phyloP scores from a whole-genome alignment of 2,329 filamentous ascomycete genomes.

The Arthrobotrys megalospora region DNA sequence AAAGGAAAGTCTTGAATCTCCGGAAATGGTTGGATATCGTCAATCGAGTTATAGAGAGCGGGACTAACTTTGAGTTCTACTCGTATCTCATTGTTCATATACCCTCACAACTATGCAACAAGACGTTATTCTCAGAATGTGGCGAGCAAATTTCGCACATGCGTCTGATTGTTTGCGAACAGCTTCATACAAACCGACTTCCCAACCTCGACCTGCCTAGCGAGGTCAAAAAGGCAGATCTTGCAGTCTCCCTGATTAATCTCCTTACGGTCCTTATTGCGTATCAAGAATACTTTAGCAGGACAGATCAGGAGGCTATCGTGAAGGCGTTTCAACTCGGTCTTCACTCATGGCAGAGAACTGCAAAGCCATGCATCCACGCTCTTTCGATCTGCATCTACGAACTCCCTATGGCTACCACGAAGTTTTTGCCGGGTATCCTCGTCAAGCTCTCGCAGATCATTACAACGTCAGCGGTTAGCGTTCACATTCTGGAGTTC shows the following conservation, averaged over 20 bases:
- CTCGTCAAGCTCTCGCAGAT: conserved; percentile 95
- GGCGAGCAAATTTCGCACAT: conserved; percentile 82
- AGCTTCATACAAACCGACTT: conserved; percentile 82
- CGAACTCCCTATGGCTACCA: conserved; percentile 88
- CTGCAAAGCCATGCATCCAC: conserved; percentile 93
- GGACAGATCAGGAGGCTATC: conserved; percentile 89
- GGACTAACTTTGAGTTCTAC: conserved; percentile 91
- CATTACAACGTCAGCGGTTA: conserved; percentile 91
- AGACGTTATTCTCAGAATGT: conserved; percentile 83
- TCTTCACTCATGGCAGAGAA: conserved; percentile 85
- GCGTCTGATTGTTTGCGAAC: conserved; percentile 83
- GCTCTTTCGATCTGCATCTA: conserved; percentile 95
- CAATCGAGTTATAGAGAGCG: conserved; percentile 79
- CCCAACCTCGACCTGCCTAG: conserved; percentile 85
- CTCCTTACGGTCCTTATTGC: conserved; percentile 88
- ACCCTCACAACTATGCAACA: conserved; percentile 89
- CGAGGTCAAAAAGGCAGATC: conserved; percentile 86
- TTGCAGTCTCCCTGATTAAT: conserved; percentile 90
- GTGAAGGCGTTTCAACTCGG: conserved; percentile 88
- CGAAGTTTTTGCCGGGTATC: conserved; percentile 86
- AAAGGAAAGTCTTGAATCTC: conserved; percentile 73
- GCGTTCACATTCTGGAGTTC: conserved; percentile 96
- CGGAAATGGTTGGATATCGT: conserved; percentile 83
- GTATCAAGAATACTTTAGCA: conserved; percentile 87
- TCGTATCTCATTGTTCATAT: conserved; percentile 90